Conservation (phyloP, 78 protist genomes). For the Polysphondylium violaceum region DNA sequence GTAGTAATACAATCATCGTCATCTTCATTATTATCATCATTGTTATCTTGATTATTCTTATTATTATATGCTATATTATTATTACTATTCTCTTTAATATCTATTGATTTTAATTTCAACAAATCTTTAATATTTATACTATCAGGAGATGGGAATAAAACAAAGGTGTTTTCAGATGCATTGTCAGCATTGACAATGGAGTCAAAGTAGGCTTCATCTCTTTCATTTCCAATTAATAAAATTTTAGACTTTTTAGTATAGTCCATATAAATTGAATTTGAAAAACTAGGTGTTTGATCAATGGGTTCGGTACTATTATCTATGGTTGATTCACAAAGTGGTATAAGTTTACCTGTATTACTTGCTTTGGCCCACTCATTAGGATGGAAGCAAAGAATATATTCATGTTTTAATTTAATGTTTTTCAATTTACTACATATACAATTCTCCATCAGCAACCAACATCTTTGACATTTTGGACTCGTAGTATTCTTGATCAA, state of each 20-base stretch:
- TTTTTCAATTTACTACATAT: constrained; percentile 11
- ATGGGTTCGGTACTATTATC: background rate
- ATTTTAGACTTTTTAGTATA: constrained; percentile 6
- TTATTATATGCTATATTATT: background rate
- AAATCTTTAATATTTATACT: constrained; percentile 32
- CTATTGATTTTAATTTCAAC: constrained; percentile 12
- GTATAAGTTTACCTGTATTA: constrained; percentile 49
- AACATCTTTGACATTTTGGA: constrained; percentile 50
- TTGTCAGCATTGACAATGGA: background rate
- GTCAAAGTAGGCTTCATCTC: constrained; percentile 23
- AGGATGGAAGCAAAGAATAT: constrained; percentile 45
- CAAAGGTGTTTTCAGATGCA: constrained; percentile 6
- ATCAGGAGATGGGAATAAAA: constrained; percentile 51
- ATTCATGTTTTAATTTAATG: constrained; percentile 46
- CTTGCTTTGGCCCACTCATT: constrained; percentile 59
- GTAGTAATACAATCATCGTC: constrained; percentile 2
- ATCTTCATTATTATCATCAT: background rate
- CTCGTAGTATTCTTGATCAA: too few relatives aligned
- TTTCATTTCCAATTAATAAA: constrained; percentile 14
- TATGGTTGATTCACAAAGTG: background rate
- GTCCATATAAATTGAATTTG: constrained; percentile 1
- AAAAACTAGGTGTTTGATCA: background rate
- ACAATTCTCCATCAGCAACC: constrained; percentile 29
- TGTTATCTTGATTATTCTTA: background rate
- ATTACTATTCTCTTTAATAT: background rate